A percentile compares a stretch with the other conserved stretches of the same genome.
Evolutionary conservation across 2,329 filamentous ascomycete genomes (phyloP).

Genomic region (Furcasterigmium sp.): DNA sequence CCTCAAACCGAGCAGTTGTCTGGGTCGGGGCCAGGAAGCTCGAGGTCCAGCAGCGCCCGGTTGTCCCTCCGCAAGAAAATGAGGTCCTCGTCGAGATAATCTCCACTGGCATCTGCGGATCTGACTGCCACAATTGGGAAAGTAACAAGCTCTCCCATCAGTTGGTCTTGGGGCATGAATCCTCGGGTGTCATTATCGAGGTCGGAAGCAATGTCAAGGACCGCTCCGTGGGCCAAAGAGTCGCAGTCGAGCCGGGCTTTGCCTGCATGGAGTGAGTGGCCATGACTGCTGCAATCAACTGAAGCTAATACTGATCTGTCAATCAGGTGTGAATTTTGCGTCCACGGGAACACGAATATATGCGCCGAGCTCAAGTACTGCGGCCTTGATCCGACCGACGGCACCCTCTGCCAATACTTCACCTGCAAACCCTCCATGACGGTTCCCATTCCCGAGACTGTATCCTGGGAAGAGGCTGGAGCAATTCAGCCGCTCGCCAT

Average conservation of each 20-base stretch:
- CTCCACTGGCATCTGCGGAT: slow-evolving; percentile 13
- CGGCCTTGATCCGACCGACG: slow-evolving; percentile 62
- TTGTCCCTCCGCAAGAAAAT: slow-evolving; percentile 11
- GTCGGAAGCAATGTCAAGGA: slow-evolving; percentile 44
- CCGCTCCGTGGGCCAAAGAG: slow-evolving; percentile 26
- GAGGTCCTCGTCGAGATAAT: slow-evolving; percentile 13
- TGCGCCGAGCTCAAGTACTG: slow-evolving; percentile 62
- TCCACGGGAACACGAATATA: slow-evolving; percentile 56
- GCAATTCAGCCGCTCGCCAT: slow-evolving; percentile 60
- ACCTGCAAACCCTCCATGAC: slow-evolving; percentile 43
- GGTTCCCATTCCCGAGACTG: slow-evolving; percentile 57
- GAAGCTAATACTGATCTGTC: too few relatives aligned
- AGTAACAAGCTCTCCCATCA: slow-evolving; percentile 13
- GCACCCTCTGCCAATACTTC: slow-evolving; percentile 62
- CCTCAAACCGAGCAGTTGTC: slow-evolving; percentile 16
- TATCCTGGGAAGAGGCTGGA: slow-evolving; percentile 59
- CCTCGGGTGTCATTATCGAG: slow-evolving; percentile 52
- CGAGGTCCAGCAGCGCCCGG: slow-evolving; percentile 41
- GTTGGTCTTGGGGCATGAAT: slow-evolving; percentile 52
- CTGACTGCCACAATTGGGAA: slow-evolving; percentile 18
- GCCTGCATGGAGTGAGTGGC: slow-evolving; percentile 40
- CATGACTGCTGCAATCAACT: background rate
- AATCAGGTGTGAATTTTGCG: slow-evolving; percentile 18
- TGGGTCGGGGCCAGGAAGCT: slow-evolving; percentile 21
- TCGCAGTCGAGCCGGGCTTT: slow-evolving; percentile 61